Evolutionary conservation across 2,329 filamentous ascomycete species (phyloP).

Genomic region (Tolypocladium tropicale): DNA sequence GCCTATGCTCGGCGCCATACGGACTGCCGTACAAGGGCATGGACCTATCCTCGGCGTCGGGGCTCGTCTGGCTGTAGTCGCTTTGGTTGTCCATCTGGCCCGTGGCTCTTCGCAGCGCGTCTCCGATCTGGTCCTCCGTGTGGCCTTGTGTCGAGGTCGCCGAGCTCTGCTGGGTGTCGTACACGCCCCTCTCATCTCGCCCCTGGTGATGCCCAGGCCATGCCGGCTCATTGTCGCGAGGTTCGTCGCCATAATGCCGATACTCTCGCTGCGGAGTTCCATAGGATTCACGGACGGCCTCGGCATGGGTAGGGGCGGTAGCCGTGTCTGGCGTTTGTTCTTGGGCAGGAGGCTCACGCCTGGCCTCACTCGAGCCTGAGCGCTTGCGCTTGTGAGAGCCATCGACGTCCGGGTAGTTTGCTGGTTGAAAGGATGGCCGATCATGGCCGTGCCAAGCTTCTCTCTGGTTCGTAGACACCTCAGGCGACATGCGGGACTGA

Average conservation of each 20-base stretch:
- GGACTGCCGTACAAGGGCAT: constrained; percentile 28
- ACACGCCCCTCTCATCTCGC: constrained; percentile 35
- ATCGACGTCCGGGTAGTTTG: constrained; percentile 34
- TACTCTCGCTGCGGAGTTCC: constrained; percentile 34
- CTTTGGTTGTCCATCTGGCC: constrained; percentile 35
- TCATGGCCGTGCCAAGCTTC: constrained; percentile 35
- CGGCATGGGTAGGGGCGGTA: constrained; percentile 18
- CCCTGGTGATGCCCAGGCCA: constrained; percentile 38
- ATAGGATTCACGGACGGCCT: constrained; percentile 32
- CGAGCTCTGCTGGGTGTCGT: constrained; percentile 36
- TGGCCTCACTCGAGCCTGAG: constrained; percentile 48
- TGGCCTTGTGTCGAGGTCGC: constrained; percentile 33
- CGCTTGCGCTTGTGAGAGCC: constrained; percentile 57
- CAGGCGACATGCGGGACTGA: constrained; percentile 15
- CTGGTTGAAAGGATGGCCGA: constrained; percentile 27
- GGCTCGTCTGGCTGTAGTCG: constrained; percentile 42
- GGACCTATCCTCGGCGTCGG: constrained; percentile 40
- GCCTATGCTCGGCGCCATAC: constrained; percentile 37
- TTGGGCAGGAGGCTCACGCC: constrained; percentile 23
- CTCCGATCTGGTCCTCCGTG: constrained; percentile 38
- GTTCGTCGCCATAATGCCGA: constrained; percentile 33
- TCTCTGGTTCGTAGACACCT: constrained; percentile 16
- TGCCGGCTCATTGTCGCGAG: constrained; percentile 32
- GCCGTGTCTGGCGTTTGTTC: constrained; percentile 24
- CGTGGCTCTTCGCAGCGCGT: constrained; percentile 32